Evolutionary conservation across 2,329 filamentous ascomycete species (phyloP), one percentile per base, ranked within the genome.

Genomic region (Alternaria atra): DNA sequence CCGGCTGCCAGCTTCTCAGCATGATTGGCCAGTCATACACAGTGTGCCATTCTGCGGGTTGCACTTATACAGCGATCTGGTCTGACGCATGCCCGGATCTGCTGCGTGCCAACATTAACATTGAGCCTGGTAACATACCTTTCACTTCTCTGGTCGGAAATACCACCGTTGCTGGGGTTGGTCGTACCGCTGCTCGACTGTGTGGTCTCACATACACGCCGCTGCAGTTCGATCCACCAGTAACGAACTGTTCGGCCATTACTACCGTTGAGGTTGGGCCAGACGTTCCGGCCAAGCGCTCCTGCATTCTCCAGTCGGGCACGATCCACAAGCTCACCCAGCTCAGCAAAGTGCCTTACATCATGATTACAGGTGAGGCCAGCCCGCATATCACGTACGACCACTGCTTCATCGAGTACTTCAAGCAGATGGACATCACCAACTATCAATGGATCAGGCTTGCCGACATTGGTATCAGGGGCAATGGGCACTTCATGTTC

Each of bases 401-500:
- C 52, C 70, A 77, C 43, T 79, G 76, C 57, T 60, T 73, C 2
- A 61, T 77, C 17, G 54, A 67, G 44, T 72, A 69, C 58, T 57
- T 71, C 51, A 62, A 67, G 65, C 70, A 72, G 68, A 84, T 82
- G 2, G 85, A 86, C 6, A 25, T 47, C 0, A 79, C 83, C 1
- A 59, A 67, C 0, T 78, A 81, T 1, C 77, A 83, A 2, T 82
- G 81, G 74, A 64, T 85, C 35, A 74, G 80, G 51, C 75, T 88
- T 44, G 80, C 76, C 0, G 72, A 83, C 0, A 57, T 76, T 1
- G 80, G 79, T 0, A 81, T 87, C 1, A 69, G 74, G 23, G 86
- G 86, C 0, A 88, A 89, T 60, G 85, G 84, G 0, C 86, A 87
- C 66, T 80, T 88, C 59, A 79, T 84, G 75, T 85, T 85, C 46